A percentile compares a stretch with the other conserved stretches of the same genome.
Conservation (phyloP, 768 basidiomycete genomes). For the Kwoniella bestiolae region DNA sequence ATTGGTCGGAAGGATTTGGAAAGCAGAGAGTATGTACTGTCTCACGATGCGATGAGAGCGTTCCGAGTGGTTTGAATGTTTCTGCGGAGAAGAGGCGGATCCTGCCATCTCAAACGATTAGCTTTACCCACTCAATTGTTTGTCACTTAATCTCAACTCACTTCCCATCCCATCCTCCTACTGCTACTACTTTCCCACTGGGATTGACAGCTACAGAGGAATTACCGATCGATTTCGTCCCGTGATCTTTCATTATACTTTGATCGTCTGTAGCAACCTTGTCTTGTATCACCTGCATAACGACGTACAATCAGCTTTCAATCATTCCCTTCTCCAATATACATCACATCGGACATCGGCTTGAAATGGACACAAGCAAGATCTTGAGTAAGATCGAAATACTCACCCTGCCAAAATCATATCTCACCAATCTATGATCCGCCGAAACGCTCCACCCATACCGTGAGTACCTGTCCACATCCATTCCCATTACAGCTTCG, state of each 20-base stretch:
- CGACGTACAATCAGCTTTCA: no score
- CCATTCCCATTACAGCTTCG: constrained; percentile 80
- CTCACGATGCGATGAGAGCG: constrained; percentile 78
- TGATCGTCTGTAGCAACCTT: constrained; percentile 47
- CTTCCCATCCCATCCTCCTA: constrained; percentile 95
- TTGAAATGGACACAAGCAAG: no score
- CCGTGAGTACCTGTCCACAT: constrained; percentile 65
- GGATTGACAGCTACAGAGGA: constrained; percentile 73
- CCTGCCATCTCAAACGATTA: no score
- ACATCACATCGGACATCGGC: no score
- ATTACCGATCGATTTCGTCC: constrained; percentile 81
- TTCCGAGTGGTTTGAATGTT: constrained; percentile 79
- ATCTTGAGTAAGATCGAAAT: no score
- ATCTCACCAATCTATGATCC: constrained; percentile 64
- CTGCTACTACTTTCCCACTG: constrained; percentile 77
- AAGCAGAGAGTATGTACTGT: constrained; percentile 78
- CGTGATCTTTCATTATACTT: constrained; percentile 57
- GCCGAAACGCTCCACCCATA: constrained; percentile 82
- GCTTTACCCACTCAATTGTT: no score
- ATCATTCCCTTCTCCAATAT: constrained; percentile 60
- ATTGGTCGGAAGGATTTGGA: constrained; percentile 56
- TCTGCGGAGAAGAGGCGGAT: constrained; percentile 81
- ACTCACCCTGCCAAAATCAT: constrained; percentile 39
- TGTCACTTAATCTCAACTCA: constrained; percentile 62
- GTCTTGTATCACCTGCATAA: constrained; percentile 1